A percentile compares a stretch with the other conserved stretches of the same genome.
phyloP scores from a whole-genome alignment of 2,329 filamentous ascomycete genomes.

The Venturiaceae sp. region DNA sequence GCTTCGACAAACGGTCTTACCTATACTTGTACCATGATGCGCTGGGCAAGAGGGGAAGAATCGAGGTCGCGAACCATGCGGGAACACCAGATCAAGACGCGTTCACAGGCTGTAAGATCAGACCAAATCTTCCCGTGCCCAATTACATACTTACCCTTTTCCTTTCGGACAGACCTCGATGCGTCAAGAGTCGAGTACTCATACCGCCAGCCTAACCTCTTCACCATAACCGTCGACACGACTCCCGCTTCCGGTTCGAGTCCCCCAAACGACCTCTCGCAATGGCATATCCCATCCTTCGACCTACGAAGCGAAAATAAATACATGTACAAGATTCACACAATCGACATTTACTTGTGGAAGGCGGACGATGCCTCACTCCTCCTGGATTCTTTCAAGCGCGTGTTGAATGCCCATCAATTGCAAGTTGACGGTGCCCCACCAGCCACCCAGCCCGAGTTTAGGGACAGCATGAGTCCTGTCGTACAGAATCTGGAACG shows the following conservation, averaged over 20 bases:
- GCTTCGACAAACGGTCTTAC: slow-evolving; percentile 72
- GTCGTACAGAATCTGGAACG: slow-evolving; percentile 66
- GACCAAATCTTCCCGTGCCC: not conserved
- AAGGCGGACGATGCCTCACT: slow-evolving; percentile 60
- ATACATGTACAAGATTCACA: slow-evolving; percentile 70
- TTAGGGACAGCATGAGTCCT: slow-evolving; percentile 48
- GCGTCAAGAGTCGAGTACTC: slow-evolving; percentile 57
- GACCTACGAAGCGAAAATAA: slow-evolving; percentile 66
- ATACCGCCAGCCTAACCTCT: slow-evolving; percentile 63
- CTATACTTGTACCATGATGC: slow-evolving; percentile 73
- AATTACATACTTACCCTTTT: not conserved
- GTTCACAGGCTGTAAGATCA: slow-evolving; percentile 60
- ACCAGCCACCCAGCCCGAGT: slow-evolving; percentile 35
- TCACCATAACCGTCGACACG: slow-evolving; percentile 54
- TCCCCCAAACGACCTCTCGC: slow-evolving; percentile 36
- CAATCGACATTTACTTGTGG: slow-evolving; percentile 73
- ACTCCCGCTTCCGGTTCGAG: slow-evolving; percentile 23
- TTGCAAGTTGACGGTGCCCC: slow-evolving; percentile 59
- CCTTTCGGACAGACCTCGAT: slow-evolving; percentile 47
- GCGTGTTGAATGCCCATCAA: slow-evolving; percentile 49
- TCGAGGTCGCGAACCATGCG: slow-evolving; percentile 68
- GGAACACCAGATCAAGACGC: slow-evolving; percentile 71
- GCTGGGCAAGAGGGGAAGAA: slow-evolving; percentile 53
- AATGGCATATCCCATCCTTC: slow-evolving; percentile 69
- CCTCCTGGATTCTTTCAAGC: slow-evolving; percentile 59